Conservation (phyloP, 2,329 filamentous ascomycete species). For the Cyphellophora europaea region DNA sequence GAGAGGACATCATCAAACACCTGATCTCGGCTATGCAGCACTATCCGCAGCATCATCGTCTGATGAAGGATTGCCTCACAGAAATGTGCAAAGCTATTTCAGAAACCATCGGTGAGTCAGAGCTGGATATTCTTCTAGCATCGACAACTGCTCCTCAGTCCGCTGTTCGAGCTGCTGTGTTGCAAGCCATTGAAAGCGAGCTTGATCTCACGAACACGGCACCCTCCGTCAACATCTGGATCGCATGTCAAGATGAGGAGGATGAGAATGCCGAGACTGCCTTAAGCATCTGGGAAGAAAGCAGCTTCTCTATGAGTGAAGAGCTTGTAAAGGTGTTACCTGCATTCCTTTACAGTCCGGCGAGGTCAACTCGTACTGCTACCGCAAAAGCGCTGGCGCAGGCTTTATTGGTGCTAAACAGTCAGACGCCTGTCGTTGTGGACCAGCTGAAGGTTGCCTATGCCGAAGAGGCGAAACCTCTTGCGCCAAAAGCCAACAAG, state of each 20-base stretch:
- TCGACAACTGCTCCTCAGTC: conserved; percentile 71
- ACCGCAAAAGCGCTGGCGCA: conserved; percentile 75
- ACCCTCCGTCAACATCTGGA: conserved; percentile 86
- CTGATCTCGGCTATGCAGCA: conserved; percentile 76
- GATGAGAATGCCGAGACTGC: conserved; percentile 79
- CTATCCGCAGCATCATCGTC: conserved; percentile 89
- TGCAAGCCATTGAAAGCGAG: conserved; percentile 85
- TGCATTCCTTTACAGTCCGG: conserved; percentile 69
- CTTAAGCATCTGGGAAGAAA: conserved; percentile 89
- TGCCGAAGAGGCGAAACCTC: conserved; percentile 68
- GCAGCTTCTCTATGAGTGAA: conserved; percentile 61
- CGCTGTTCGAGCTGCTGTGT: conserved; percentile 70
- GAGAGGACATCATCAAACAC: conserved; percentile 60
- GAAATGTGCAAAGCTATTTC: conserved; percentile 80
- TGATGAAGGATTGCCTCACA: conserved; percentile 83
- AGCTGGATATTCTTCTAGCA: conserved; percentile 66
- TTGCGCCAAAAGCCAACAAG: conserved; percentile 74
- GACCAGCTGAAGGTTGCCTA: conserved; percentile 62
- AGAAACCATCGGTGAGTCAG: conserved; percentile 63
- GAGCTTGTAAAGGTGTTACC: conserved; percentile 60
- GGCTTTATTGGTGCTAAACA: conserved; percentile 52
- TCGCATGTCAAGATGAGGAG: conserved; percentile 83
- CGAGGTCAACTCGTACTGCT: conserved; percentile 72
- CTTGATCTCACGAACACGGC: conserved; percentile 81
- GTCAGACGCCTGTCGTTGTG: conserved; percentile 54